These are phyloP conservation scores for Podaxis sp. DNA, from an alignment of 768 basidiomycete species.

Conservation along the genomic window DNA sequence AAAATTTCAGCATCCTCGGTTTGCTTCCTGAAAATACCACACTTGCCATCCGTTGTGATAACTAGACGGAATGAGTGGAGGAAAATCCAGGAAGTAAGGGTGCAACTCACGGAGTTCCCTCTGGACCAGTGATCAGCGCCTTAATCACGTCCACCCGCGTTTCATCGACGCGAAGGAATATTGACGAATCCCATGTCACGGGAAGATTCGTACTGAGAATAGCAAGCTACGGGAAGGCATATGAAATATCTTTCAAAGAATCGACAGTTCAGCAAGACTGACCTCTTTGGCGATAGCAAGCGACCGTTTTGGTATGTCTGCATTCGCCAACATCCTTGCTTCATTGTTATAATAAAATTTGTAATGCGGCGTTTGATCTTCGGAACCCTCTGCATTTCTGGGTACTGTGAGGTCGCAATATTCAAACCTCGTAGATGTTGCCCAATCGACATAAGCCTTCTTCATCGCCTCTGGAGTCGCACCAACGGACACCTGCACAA, in stretches of 20 bases:
- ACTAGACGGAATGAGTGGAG: constrained; percentile 32
- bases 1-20: not conserved
- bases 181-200: constrained; percentile 92
- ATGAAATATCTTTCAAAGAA: constrained; percentile 3
- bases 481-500: constrained; percentile 1
- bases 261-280: constrained; percentile 7
- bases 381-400: constrained; percentile 27
- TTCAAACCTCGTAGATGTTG: constrained; percentile 77
- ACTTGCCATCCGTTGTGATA: constrained; percentile 90
- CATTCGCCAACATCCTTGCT: constrained; percentile 78
- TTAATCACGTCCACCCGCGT: constrained; percentile 90
- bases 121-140: constrained; percentile 88
- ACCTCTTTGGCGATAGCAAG: constrained; percentile 96
- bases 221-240: constrained; percentile 60
- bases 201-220: constrained; percentile 92
- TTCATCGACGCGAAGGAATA: constrained; percentile 92
- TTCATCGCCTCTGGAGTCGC: constrained; percentile 64
- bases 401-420: constrained; percentile 82
- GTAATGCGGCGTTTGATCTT: constrained; percentile 65
- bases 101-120: constrained; percentile 81
- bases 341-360: constrained; percentile 83
- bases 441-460: constrained; percentile 83
- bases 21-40: constrained; percentile 27
- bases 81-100: not conserved
- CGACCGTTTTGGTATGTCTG: constrained; percentile 88